Evolutionary conservation across 2,329 filamentous ascomycete species (phyloP).

Genomic region (Pestalotiopsis sp.): DNA sequence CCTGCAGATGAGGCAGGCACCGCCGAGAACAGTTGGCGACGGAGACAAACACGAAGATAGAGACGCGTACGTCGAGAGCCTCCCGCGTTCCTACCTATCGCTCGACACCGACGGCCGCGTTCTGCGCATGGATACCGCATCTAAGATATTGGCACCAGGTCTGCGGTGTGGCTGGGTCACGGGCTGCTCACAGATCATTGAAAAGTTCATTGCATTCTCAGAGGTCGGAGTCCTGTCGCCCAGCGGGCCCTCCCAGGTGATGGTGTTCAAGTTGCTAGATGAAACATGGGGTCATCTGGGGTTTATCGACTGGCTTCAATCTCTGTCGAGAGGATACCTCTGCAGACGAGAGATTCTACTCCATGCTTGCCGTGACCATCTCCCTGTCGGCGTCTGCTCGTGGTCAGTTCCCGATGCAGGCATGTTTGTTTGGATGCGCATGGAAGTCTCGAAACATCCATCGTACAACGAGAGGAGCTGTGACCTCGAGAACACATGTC

Average conservation of each 20-base stretch:
- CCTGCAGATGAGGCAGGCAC: slow-evolving; percentile 56
- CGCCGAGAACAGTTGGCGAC: background rate
- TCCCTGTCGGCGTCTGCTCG: background rate
- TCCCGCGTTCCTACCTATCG: slow-evolving; percentile 33
- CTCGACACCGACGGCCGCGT: slow-evolving; percentile 35
- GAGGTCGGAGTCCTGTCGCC: slow-evolving; percentile 24
- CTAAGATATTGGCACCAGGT: slow-evolving; percentile 35
- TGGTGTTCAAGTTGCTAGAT: slow-evolving; percentile 33
- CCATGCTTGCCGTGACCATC: background rate
- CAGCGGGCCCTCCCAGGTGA: slow-evolving; percentile 31
- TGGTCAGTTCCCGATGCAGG: background rate
- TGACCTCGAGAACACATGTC: background rate
- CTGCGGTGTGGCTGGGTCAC: slow-evolving; percentile 33
- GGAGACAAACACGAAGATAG: background rate
- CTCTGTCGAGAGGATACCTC: slow-evolving; percentile 29
- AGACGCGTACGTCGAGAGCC: slow-evolving; percentile 19
- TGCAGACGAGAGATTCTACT: background rate
- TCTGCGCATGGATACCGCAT: slow-evolving; percentile 31
- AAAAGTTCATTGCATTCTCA: slow-evolving; percentile 26
- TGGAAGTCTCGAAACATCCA: background rate
- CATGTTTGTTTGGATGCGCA: background rate
- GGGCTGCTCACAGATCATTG: slow-evolving; percentile 26
- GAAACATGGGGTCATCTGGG: slow-evolving; percentile 33
- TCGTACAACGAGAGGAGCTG: too few species aligned
- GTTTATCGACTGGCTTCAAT: slow-evolving; percentile 29